Evolutionary conservation across 192 early-diverging fungal genomes (phyloP), one percentile per base, ranked within the genome.

Genomic region (Lunasporangiospora selenospora): DNA sequence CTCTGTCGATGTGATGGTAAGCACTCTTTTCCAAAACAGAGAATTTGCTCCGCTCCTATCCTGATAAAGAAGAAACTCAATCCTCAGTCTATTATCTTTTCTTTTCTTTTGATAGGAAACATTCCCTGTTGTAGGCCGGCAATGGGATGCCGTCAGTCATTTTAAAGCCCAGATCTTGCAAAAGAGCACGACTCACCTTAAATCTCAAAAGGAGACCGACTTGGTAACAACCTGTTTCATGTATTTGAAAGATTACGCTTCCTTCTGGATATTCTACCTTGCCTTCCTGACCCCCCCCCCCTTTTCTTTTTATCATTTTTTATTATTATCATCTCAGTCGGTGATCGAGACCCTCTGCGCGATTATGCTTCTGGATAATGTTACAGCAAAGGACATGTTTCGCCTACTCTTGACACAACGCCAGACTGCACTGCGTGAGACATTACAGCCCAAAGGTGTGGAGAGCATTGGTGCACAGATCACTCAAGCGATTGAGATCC

Each of bases 121-220:
- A n/a, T 95, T 94, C 65, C 92, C 92, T 1, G 86, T 95, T 1
- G 85, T 93, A 26, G 87, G 88, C 45, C 81, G 89, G 6, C 93
- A 94, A 66, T 95, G 93, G 93, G 89, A 93, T 62, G 87, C 90
- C 3, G 83, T 95, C 11, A 84, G 81, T 33, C 87, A 86, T 39
- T 90, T 94, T 52, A 83, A 80, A n/a, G 39, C 78, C 1, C 90
- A 95, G 56, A 94, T 95, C 38, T 63, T 93, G 26, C 81, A 92
- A 53, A 86, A 86, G 66, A 79, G 88, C 19, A 81, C 67, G 3
- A 45, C 52, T 10, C 76, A 87, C 58, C 58, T 91, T 13, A 77
- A 78, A 58, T 53, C 63, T 15, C 21, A 70, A 4, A 51, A 75
- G 7, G 69, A 80, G 46, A 55, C 77, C 40, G 61, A 77, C 29